These are phyloP conservation scores for Hortiboletus campestris DNA, from an alignment of 768 basidiomycete species.

Conservation along the genomic window DNA sequence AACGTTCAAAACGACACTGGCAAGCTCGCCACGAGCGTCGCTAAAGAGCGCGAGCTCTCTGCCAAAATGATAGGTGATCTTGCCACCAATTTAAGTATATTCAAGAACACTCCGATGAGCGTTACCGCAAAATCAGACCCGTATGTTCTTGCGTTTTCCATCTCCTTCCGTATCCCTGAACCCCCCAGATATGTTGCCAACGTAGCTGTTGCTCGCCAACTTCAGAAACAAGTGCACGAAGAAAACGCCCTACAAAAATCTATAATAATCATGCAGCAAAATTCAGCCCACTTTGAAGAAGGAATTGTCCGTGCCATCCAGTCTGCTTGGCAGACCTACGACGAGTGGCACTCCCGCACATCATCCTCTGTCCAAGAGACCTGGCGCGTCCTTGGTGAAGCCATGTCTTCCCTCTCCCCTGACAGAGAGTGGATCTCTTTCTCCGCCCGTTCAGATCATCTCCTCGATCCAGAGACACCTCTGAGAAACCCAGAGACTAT, in stretches of 20 bases:
- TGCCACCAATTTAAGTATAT: constrained; percentile 78
- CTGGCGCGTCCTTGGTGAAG: constrained; percentile 64
- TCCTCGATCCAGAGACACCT: constrained; percentile 96
- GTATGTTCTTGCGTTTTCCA: neutral
- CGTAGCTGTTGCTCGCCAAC: constrained; percentile 69
- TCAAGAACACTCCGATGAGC: constrained; percentile 92
- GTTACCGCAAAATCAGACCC: constrained; percentile 53
- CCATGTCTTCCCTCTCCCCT: constrained; percentile 78
- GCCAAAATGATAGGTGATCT: constrained; percentile 85
- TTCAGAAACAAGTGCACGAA: constrained; percentile 91
- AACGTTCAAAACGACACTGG: constrained; percentile 96
- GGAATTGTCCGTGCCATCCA: constrained; percentile 94
- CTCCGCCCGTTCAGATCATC: constrained; percentile 88
- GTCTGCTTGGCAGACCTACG: constrained; percentile 95
- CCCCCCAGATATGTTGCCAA: constrained; percentile 61
- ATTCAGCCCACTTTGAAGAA: constrained; percentile 94
- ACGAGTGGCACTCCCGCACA: constrained; percentile 90
- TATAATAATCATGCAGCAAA: constrained; percentile 97
- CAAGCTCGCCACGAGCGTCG: constrained; percentile 85
- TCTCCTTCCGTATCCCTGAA: neutral
- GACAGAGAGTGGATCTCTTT: constrained; percentile 97
- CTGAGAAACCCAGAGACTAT: constrained; percentile 75
- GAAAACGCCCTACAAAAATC: constrained; percentile 98
- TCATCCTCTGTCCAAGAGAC: constrained; percentile 68
- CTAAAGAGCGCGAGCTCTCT: constrained; percentile 86